Evolutionary conservation across 176 grass and related monocot species (phyloP), one percentile per base, ranked within the genome.

Genomic region (Hordeum marinum): DNA sequence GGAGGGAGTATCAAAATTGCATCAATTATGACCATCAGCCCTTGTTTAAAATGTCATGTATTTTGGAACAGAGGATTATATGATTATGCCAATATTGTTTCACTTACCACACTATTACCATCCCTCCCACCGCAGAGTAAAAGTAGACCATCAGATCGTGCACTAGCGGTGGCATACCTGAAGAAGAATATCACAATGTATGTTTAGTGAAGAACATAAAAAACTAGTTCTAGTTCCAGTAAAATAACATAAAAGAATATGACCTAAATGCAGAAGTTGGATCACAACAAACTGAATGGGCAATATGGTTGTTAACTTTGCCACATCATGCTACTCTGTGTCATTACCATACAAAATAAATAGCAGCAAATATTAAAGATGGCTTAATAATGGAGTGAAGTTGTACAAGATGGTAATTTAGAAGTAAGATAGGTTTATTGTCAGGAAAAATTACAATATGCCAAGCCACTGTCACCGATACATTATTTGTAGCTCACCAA

Each of bases 151-250:
- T 99, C 97, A 63, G 97, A 99, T 58, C 97, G 94, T 84, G 97
- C 97, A 80, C 97, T 99, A 24, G 97, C 97, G 73, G 97, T 99
- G 57, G 94, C 97, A 90, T 99, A 99, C 97, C 97, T 99, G 79
- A 94, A 92, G 18, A 80, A 63, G n/a, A 91, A 27, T 50, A 81
- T 17, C 52, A 17, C 23, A 66, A 21, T 84, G 63, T 72, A 88
- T 10, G 70, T 23, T 85, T 85, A 81, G 50, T 17, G 15, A 76
- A 86, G 21, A 29, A 75, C 29, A 80, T 40, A 18, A 69, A 87
- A 87, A 72, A 52, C 29, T 34, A 75, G 40, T 4, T 78, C 63
- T 27, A 76, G 46, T 77, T 41, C 25, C 9, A 81, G 63, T 67
- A 79, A 86, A 77, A 68, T 15, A 69, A 63, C 21, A 71, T 25